A percentile compares a stretch with the other conserved stretches of the same genome.
These are phyloP conservation scores for Paecilomyces sp. DNA, from an alignment of 2,329 filamentous ascomycete genomes.

Conservation along the genomic window DNA sequence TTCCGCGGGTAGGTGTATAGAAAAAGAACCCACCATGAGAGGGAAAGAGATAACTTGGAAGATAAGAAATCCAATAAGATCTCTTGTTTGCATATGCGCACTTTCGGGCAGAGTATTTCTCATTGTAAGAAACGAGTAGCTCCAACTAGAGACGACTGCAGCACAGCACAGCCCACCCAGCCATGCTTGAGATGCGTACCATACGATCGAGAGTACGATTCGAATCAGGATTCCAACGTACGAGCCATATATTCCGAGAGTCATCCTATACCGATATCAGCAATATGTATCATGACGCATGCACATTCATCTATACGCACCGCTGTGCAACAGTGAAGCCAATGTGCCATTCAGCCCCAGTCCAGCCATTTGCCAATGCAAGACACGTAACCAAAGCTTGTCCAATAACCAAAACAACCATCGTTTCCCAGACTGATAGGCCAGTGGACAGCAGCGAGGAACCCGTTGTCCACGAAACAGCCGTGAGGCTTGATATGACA, in stretches of 20 bases:
- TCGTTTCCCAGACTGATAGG: background rate
- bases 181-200: constrained; percentile 1
- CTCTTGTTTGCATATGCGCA: background rate
- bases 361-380: background rate
- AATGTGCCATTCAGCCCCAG: background rate
- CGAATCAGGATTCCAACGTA: background rate
- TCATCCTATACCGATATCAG: background rate
- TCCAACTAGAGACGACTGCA: background rate
- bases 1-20: too few relatives aligned
- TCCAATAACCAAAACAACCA: background rate
- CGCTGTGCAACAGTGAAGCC: background rate
- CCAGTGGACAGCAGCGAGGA: background rate
- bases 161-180: background rate
- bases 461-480: background rate
- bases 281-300: background rate
- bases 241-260: background rate
- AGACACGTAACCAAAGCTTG: background rate
- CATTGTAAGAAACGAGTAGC: background rate
- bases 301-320: background rate
- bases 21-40: background rate
- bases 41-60: background rate
- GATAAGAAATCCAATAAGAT: background rate
- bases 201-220: constrained; percentile 3
- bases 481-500: background rate
- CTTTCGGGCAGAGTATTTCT: background rate